Evolutionary conservation across 148 eudicot genomes (phyloP).

Genomic region (Rhododendron molle): DNA sequence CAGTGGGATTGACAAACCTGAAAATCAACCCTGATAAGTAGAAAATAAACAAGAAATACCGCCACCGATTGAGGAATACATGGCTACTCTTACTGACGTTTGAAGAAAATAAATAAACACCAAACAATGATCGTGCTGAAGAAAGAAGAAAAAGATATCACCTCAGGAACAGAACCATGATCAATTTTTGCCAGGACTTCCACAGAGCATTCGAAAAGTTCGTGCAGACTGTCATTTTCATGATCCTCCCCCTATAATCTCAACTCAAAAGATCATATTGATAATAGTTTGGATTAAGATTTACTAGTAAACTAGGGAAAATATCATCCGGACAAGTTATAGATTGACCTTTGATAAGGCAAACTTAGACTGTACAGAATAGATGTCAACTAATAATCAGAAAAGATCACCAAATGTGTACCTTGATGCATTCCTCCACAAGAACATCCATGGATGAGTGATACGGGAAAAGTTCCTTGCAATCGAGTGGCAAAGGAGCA

Average conservation of each 20-base stretch:
- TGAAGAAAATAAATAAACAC: too few relatives aligned
- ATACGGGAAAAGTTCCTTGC: conserved; percentile 23
- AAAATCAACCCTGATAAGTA: too few relatives aligned
- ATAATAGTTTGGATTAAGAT: neutral
- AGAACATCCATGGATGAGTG: conserved; percentile 27
- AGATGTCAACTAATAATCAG: neutral
- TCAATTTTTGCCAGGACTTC: conserved; percentile 45
- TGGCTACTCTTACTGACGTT: too few relatives aligned
- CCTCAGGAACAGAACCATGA: too few relatives aligned
- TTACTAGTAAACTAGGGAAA: neutral
- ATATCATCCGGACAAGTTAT: neutral
- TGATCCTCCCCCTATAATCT: conserved; percentile 50
- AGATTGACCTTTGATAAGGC: conserved; percentile 1
- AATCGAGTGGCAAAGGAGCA: conserved; percentile 35
- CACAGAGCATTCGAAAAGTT: conserved; percentile 61
- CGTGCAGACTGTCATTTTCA: conserved; percentile 31
- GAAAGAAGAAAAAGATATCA: too few relatives aligned
- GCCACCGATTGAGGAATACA: too few relatives aligned
- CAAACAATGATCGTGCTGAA: too few relatives aligned
- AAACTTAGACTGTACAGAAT: neutral
- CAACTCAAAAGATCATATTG: neutral
- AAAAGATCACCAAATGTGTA: conserved; percentile 7
- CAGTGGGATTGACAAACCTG: too few relatives aligned
- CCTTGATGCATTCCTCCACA: conserved; percentile 37
- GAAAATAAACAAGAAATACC: too few relatives aligned